Percentiles rank a stretch among this genome's conserved stretches.
phyloP scores from a whole-genome alignment of 345 rosid species.

The Pugionium cornutum region DNA sequence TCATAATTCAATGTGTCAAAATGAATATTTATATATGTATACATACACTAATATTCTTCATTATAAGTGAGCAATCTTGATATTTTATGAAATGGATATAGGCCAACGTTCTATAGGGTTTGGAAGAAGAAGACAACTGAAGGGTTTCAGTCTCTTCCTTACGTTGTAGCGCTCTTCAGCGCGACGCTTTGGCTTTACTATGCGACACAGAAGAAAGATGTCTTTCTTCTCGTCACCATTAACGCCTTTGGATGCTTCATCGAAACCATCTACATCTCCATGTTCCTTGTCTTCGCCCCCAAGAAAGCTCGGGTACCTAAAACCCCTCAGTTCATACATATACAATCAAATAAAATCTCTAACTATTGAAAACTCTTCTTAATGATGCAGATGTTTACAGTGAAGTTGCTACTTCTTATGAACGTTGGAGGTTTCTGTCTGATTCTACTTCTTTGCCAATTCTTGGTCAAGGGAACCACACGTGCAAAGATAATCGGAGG shows the following conservation, averaged over 20 bases:
- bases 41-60: not conserved
- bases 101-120: constrained; percentile 67
- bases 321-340: not conserved
- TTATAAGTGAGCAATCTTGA: too few relatives aligned
- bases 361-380: too few relatives aligned
- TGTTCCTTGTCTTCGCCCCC: constrained; percentile 56
- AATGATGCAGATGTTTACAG: constrained; percentile 47
- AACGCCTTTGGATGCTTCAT: constrained; percentile 64
- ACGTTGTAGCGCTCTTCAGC: constrained; percentile 62
- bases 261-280: constrained; percentile 57
- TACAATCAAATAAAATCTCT: too few relatives aligned
- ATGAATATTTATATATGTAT: not conserved
- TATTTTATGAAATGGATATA: constrained; percentile 19
- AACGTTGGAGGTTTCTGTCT: constrained; percentile 52
- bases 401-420: constrained; percentile 51
- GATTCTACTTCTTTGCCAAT: constrained; percentile 49
- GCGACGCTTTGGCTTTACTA: constrained; percentile 70
- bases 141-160: constrained; percentile 72
- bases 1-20: not conserved
- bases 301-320: constrained; percentile 52
- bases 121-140: constrained; percentile 71
- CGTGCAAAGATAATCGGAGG: constrained; percentile 58
- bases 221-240: constrained; percentile 64
- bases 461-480: constrained; percentile 45
- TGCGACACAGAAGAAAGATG: constrained; percentile 58